These are phyloP conservation scores for Paramecium tetraurelia DNA, from an alignment of 73 alveolate genomes.

Conservation along the genomic window DNA sequence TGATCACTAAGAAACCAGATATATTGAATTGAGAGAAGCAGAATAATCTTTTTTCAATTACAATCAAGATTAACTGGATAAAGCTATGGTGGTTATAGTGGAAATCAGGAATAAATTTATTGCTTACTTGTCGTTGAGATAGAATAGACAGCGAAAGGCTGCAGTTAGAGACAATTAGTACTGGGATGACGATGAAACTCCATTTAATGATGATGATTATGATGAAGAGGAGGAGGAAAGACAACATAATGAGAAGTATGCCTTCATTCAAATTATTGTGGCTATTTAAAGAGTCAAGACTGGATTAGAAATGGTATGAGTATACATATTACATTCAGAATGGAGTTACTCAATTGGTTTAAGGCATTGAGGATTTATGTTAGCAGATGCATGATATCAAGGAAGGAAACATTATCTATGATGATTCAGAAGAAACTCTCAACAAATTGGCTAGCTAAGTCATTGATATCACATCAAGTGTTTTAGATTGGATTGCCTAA, in stretches of 20 bases:
- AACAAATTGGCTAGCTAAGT: slow-evolving; percentile 8
- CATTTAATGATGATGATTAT: slow-evolving; percentile 38
- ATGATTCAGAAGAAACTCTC: slow-evolving; percentile 16
- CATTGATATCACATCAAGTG: background rate
- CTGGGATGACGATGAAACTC: background rate
- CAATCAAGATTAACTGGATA: slow-evolving; percentile 25
- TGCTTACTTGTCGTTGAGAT: background rate
- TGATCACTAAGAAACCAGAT: background rate
- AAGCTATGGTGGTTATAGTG: background rate
- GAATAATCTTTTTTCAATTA: background rate
- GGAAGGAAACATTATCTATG: slow-evolving; percentile 28
- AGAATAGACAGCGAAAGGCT: slow-evolving; percentile 27
- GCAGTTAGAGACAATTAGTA: background rate
- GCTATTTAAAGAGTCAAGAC: background rate
- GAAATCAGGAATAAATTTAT: slow-evolving; percentile 28
- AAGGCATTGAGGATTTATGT: slow-evolving; percentile 27
- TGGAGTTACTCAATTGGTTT: background rate
- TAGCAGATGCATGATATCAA: slow-evolving; percentile 27
- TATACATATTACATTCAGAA: background rate
- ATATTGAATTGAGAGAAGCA: slow-evolving; percentile 7
- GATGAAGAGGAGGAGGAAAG: slow-evolving; percentile 49
- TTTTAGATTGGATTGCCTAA: slow-evolving; percentile 36
- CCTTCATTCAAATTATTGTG: background rate
- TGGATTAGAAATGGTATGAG: slow-evolving; percentile 11
- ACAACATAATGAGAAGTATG: slow-evolving; percentile 32